Base-by-base conservation (phyloP, 495 filamentous ascomycete genomes). In the Trypethelium eluteriae region DNA sequence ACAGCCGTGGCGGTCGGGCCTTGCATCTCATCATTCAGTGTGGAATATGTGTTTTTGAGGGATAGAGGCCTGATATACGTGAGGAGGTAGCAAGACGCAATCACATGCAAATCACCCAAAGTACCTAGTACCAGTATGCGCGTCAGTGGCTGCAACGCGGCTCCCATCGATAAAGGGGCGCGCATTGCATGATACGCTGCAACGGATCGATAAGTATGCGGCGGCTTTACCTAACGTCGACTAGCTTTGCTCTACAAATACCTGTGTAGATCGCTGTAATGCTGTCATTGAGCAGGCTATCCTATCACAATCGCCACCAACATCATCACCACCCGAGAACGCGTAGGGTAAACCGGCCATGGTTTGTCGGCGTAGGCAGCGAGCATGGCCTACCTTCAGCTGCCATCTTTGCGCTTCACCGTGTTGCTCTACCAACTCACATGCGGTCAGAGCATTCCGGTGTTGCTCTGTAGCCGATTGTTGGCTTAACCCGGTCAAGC, bases 261-360 rank as follows among this genome's bases (percentile, higher is more conserved):
- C 32, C 32, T 59, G n/a, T 36, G 53, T 14, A 34, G 53, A 59
- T 59, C 53, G 53, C 53, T 32, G 36, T 32, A 18, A 59, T 59
- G 18, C 3, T 59, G 53, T 59, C 53, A 59, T 59, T 32, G 53
- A 59, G 6, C 32, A 10, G 7, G 32, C 14, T 59, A 35, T 25
- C 25, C 25, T 25, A 25, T 25, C 25, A 25, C 25, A 25, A 25
- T 59, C 25, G 53, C 53, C 53, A 59, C 53, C 53, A 59, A 7
- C 11, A 36, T 18, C 7, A 10, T 18, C 53, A 59, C 53, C 53
- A 59, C 5, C 9, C 25, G 12, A 18, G 49, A 18, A 53, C 14
- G 14, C 10, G 12, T 53, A 7, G 9, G 16, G 16, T 0, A 5
- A 53, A 16, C 0, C 5, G 10, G 41, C 41, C 41, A 44, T 44